phyloP scores from a whole-genome alignment of 805 yeast species.

The Starmerella vaccinii region DNA sequence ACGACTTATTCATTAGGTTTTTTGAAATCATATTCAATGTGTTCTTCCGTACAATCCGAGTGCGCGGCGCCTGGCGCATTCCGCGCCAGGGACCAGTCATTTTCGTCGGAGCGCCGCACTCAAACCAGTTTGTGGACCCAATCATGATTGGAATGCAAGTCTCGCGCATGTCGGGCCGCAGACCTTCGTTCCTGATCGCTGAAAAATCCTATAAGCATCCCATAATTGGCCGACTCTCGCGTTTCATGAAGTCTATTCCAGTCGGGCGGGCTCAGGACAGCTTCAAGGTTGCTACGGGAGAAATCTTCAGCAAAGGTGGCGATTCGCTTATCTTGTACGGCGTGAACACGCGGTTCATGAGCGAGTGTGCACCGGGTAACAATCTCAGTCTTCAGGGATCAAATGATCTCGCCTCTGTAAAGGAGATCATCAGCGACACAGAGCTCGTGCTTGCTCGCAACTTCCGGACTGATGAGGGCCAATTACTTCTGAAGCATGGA shows the following conservation, averaged over 20 bases:
- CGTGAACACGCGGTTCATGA: constrained; percentile 53
- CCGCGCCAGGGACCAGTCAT: constrained; percentile 73
- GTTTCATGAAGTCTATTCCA: constrained; percentile 73
- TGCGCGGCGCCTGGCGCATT: constrained; percentile 72
- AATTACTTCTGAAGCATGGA: constrained; percentile 13
- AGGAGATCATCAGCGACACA: constrained; percentile 58
- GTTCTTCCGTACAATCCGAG: constrained; percentile 80
- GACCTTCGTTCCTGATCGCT: constrained; percentile 76
- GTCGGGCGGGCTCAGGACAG: constrained; percentile 89
- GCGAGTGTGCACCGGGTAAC: constrained; percentile 38
- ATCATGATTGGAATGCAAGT: constrained; percentile 77
- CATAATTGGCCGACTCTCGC: constrained; percentile 66
- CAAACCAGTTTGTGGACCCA: constrained; percentile 87
- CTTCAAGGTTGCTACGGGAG: constrained; percentile 56
- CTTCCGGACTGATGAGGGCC: constrained; percentile 38
- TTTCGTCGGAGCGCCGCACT: constrained; percentile 95
- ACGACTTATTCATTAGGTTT: constrained; percentile 32
- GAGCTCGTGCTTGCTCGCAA: constrained; percentile 60
- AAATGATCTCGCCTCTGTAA: constrained; percentile 64
- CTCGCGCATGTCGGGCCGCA: constrained; percentile 50
- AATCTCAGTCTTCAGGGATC: constrained; percentile 50
- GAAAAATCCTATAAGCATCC: constrained; percentile 57
- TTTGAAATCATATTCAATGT: constrained; percentile 42
- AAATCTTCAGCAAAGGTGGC: constrained; percentile 44
- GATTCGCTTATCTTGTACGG: constrained; percentile 55